Evolutionary conservation across 257 asterid genomes (phyloP).

Genomic region (Marsdenia floribunda): DNA sequence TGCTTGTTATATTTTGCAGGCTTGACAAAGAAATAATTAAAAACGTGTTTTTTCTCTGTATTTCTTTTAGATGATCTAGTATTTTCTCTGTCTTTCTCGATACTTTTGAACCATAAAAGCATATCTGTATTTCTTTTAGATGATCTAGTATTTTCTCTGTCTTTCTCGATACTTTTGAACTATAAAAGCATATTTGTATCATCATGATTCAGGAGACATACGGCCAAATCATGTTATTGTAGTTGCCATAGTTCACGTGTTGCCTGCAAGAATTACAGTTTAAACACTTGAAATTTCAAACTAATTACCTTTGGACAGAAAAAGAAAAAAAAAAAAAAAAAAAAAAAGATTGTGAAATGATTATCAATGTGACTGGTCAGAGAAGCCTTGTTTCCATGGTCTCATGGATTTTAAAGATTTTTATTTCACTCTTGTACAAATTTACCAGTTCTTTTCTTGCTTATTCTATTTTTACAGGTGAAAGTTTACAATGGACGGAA

Average conservation of each 20-base stretch:
- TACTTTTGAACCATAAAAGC: not conserved
- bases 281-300: not conserved
- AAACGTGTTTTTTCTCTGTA: not conserved
- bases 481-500: slow-evolving; percentile 86
- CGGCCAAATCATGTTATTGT: not conserved
- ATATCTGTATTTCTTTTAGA: not conserved
- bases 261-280: not conserved
- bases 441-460: not conserved
- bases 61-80: not conserved
- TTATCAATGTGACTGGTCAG: not conserved
- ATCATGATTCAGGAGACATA: not conserved
- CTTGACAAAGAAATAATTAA: not conserved
- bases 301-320: not conserved
- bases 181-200: not conserved
- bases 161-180: not conserved
- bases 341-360: not conserved
- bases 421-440: not conserved
- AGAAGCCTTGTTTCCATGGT: not conserved
- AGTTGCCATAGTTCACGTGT: not conserved
- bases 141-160: not conserved
- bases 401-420: not conserved
- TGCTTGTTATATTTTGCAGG: not conserved
- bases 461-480: slow-evolving; percentile 45
- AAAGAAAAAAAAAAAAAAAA: not conserved
- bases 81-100: not conserved